phyloP scores from a whole-genome alignment of 2,329 filamentous ascomycete genomes.

The Hansfordia pulvinata region DNA sequence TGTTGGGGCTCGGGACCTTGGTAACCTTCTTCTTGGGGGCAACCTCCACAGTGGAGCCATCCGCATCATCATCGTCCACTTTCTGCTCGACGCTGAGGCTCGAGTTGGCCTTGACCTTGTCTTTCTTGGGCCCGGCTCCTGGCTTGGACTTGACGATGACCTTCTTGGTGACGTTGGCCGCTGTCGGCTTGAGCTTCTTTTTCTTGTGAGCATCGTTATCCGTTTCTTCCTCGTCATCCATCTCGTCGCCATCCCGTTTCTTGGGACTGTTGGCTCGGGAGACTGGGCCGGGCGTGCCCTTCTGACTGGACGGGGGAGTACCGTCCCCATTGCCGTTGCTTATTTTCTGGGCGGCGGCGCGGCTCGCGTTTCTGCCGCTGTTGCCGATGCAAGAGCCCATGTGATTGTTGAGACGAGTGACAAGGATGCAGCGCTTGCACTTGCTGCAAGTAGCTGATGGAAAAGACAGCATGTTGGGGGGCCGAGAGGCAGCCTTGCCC shows the following conservation, averaged over 20 bases:
- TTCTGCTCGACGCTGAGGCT: constrained; percentile 35
- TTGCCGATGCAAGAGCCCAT: constrained; percentile 57
- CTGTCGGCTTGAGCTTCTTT: constrained; percentile 40
- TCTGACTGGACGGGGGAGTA: constrained; percentile 49
- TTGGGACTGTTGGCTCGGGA: constrained; percentile 40
- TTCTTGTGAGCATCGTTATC: constrained; percentile 39
- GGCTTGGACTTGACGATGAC: constrained; percentile 40
- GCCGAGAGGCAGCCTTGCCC: constrained; percentile 23
- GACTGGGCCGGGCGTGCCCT: constrained; percentile 42
- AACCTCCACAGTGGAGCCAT: constrained; percentile 23
- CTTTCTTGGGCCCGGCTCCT: constrained; percentile 30
- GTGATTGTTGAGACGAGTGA: constrained; percentile 53
- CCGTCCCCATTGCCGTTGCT: constrained; percentile 42
- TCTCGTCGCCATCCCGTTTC: constrained; percentile 41
- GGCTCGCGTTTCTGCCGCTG: constrained; percentile 47
- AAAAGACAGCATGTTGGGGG: constrained; percentile 48
- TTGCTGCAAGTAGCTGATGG: constrained; percentile 55
- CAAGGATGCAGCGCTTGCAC: constrained; percentile 52
- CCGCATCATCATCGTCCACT: constrained; percentile 21
- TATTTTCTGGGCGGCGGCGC: constrained; percentile 49
- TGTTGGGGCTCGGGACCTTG: constrained; percentile 27
- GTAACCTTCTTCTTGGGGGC: constrained; percentile 26
- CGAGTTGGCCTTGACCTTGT: constrained; percentile 38
- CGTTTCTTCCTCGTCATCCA: constrained; percentile 38
- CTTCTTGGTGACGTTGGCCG: constrained; percentile 31